These are phyloP conservation scores for Aspergillus sp. DNA, from an alignment of 2,329 filamentous ascomycete species.

Conservation along the genomic window DNA sequence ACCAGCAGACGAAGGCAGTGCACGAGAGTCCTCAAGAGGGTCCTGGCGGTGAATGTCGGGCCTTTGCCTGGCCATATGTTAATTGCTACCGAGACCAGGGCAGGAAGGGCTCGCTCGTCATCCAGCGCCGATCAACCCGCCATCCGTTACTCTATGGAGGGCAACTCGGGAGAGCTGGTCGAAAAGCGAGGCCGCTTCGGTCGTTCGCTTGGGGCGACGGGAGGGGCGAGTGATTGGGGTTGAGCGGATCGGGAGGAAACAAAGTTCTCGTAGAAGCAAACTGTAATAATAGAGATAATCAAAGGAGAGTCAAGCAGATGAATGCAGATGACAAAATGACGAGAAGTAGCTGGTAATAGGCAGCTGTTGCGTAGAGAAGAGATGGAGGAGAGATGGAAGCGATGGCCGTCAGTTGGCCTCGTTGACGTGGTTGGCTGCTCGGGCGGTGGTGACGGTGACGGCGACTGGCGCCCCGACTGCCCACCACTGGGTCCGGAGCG, in stretches of 20 bases:
- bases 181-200: slow-evolving; percentile 20
- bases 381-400: slow-evolving; percentile 17
- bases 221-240: slow-evolving; percentile 11
- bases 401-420: slow-evolving; percentile 7
- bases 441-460: slow-evolving; percentile 29
- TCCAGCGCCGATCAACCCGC: slow-evolving; percentile 41
- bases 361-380: slow-evolving; percentile 13
- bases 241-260: background rate
- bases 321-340: slow-evolving; percentile 2
- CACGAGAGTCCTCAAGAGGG: slow-evolving; percentile 42
- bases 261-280: background rate
- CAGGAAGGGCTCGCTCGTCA: slow-evolving; percentile 32
- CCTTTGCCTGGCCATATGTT: slow-evolving; percentile 51
- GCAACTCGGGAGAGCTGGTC: slow-evolving; percentile 18
- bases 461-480: slow-evolving; percentile 24
- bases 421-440: slow-evolving; percentile 27
- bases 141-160: slow-evolving; percentile 36
- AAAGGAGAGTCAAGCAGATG: slow-evolving; percentile 1
- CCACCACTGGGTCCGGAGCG: background rate
- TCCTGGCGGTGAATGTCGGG: slow-evolving; percentile 45
- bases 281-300: slow-evolving; percentile 3
- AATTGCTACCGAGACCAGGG: slow-evolving; percentile 32
- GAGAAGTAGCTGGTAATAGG: slow-evolving; percentile 1
- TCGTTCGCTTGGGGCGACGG: slow-evolving; percentile 11
- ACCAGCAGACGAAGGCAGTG: slow-evolving; percentile 32